Percentiles rank a stretch among this genome's conserved stretches.
Evolutionary conservation across 2,329 filamentous ascomycete genomes (phyloP).

Genomic region (Rosellinia necatrix): DNA sequence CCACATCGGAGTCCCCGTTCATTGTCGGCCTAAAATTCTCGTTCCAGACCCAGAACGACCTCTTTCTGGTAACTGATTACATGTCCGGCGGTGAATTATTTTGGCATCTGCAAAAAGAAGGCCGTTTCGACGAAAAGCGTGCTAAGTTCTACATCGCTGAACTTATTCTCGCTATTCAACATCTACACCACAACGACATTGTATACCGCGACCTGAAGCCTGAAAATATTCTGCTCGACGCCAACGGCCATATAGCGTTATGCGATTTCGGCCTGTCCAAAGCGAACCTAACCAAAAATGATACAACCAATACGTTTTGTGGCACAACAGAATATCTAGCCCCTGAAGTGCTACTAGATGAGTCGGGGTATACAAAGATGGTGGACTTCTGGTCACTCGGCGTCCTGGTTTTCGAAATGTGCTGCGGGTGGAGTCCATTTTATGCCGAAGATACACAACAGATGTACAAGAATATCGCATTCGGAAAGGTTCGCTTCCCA

Average conservation of each 20-base stretch:
- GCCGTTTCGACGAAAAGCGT: slow-evolving; percentile 89
- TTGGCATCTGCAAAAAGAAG: slow-evolving; percentile 98
- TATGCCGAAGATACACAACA: slow-evolving; percentile 99
- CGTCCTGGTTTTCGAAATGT: slow-evolving; percentile 99
- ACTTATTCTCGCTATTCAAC: slow-evolving; percentile 90
- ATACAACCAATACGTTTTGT: slow-evolving; percentile 98
- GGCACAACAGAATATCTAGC: slow-evolving; percentile 97
- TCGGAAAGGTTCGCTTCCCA: slow-evolving; percentile 96
- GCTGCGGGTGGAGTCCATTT: slow-evolving; percentile 98
- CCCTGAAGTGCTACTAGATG: slow-evolving; percentile 91
- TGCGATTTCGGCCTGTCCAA: slow-evolving; percentile 98
- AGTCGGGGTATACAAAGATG: slow-evolving; percentile 99
- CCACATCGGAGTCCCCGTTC: slow-evolving; percentile 93
- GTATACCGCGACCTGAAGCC: slow-evolving; percentile 97
- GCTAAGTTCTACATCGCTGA: slow-evolving; percentile 99
- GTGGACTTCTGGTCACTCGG: slow-evolving; percentile 99
- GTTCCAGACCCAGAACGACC: slow-evolving; percentile 94
- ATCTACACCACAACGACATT: slow-evolving; percentile 95
- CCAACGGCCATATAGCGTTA: slow-evolving; percentile 95
- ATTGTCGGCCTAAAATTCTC: slow-evolving; percentile 98
- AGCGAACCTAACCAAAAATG: slow-evolving; percentile 94
- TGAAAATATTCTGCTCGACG: slow-evolving; percentile 95
- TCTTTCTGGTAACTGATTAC: slow-evolving; percentile 98
- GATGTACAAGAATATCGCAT: slow-evolving; percentile 99
- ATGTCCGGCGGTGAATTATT: slow-evolving; percentile 99